phyloP scores from a whole-genome alignment of 495 filamentous ascomycete genomes.

The Bacidia rubella region DNA sequence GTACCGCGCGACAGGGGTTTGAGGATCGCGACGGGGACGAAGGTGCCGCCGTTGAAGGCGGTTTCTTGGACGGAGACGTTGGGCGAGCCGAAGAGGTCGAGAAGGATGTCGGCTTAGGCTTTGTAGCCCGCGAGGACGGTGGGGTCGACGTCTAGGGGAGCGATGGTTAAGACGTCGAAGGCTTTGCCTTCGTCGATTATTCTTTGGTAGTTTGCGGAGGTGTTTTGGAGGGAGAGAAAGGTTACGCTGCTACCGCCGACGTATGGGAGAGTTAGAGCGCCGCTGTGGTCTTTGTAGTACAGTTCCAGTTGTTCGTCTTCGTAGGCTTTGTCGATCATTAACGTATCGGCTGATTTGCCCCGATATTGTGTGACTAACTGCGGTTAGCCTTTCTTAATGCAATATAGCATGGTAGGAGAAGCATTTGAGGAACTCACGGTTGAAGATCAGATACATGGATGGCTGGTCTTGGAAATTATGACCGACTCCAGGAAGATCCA shows the following conservation, averaged over 20 bases:
- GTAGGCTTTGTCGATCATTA: conserved; percentile 17
- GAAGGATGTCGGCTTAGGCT: conserved; percentile 23
- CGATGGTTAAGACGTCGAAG: not conserved
- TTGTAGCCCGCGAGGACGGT: conserved; percentile 24
- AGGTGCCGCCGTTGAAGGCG: conserved; percentile 17
- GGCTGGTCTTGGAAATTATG: conserved; percentile 37
- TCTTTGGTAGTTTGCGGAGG: not conserved
- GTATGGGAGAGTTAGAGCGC: conserved; percentile 9
- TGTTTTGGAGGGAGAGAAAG: conserved; percentile 10
- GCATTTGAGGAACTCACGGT: conserved; percentile 2
- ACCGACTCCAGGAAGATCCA: conserved; percentile 37
- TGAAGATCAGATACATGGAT: conserved; percentile 19
- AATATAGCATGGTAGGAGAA: conserved; percentile 3
- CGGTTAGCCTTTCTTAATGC: not conserved
- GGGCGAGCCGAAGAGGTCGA: conserved; percentile 25
- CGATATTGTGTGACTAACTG: conserved; percentile 24
- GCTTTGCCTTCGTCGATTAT: not conserved
- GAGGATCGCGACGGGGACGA: conserved; percentile 23
- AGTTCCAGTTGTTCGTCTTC: conserved; percentile 22
- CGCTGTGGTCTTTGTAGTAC: conserved; percentile 19
- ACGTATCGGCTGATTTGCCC: not conserved
- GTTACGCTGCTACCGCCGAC: conserved; percentile 7
- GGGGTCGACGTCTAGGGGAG: not conserved
- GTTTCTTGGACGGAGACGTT: conserved; percentile 12
- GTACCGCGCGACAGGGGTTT: conserved; percentile 23